These are phyloP conservation scores for Fusarium humuli DNA, from an alignment of 2,329 filamentous ascomycete genomes.

Conservation along the genomic window DNA sequence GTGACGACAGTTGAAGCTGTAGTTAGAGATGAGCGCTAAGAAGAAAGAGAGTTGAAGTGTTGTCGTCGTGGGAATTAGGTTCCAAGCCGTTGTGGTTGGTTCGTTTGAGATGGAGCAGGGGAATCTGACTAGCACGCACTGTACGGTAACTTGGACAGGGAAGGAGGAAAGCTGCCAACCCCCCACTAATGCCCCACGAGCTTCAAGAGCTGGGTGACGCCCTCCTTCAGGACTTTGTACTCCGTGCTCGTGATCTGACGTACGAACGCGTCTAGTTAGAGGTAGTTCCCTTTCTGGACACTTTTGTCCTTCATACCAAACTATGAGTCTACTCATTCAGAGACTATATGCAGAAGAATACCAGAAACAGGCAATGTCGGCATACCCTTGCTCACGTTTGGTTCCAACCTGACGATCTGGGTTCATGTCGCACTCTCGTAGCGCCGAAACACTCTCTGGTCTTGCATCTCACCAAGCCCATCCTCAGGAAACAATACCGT, in stretches of 20 bases:
- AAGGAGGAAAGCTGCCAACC: conserved; percentile 30
- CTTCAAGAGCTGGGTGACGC: conserved; percentile 10
- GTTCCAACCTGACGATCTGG: background rate
- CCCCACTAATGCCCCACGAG: conserved; percentile 39
- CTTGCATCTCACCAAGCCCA: background rate
- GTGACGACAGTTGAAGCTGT: background rate
- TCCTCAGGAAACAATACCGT: background rate
- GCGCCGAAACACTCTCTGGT: background rate
- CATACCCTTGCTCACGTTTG: background rate
- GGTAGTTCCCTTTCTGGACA: background rate
- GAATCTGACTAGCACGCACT: conserved; percentile 28
- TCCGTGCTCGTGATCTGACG: conserved; percentile 37
- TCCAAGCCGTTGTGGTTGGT: conserved; percentile 33
- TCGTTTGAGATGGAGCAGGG: conserved; percentile 38
- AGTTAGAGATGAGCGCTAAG: conserved; percentile 1
- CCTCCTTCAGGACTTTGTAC: conserved; percentile 28
- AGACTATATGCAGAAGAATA: background rate
- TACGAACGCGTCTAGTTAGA: conserved; percentile 17
- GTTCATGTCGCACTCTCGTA: background rate
- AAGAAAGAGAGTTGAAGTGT: conserved; percentile 4
- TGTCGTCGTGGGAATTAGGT: conserved; percentile 35
- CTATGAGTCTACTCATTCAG: background rate
- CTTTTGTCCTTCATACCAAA: conserved; percentile 6
- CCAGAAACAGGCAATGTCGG: background rate
- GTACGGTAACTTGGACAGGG: conserved; percentile 27